Conservation (phyloP, 768 basidiomycete genomes). For the Boletus edulis region DNA sequence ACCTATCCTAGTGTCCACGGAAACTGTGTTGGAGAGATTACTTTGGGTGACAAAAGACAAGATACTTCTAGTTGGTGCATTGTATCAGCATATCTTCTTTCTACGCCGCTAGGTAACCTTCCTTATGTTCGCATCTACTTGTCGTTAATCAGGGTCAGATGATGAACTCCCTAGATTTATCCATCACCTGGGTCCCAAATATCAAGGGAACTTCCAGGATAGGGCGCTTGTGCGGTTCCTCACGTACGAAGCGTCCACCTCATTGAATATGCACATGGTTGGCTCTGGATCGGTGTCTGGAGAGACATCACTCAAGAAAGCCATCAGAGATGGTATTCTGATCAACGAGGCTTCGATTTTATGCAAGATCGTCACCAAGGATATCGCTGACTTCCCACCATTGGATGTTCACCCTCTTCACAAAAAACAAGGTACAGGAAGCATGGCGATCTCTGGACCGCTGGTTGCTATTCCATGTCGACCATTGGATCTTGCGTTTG, state of each 20-base stretch:
- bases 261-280: conserved; percentile 76
- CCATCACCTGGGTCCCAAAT: conserved; percentile 80
- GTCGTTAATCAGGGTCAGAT: conserved; percentile 36
- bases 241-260: conserved; percentile 83
- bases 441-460: conserved; percentile 40
- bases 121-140: not conserved
- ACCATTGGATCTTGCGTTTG: conserved; percentile 71
- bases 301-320: conserved; percentile 38
- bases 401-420: conserved; percentile 2
- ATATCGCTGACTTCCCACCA: conserved; percentile 14
- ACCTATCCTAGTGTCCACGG: conserved; percentile 56
- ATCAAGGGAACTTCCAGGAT: conserved; percentile 75
- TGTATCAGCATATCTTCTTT: conserved; percentile 62
- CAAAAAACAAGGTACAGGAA: not conserved
- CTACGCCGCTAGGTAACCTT: conserved; percentile 51
- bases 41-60: conserved; percentile 52
- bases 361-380: conserved; percentile 37
- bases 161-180: conserved; percentile 73
- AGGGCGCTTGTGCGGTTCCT: conserved; percentile 66
- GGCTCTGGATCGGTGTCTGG: conserved; percentile 41
- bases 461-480: conserved; percentile 58
- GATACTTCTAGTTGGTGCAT: conserved; percentile 55
- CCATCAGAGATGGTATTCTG: conserved; percentile 40
- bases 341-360: conserved; percentile 40
- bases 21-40: conserved; percentile 38